Conservation (phyloP, 169 alveolate species). For the Ichthyophthirius multifiliis region DNA sequence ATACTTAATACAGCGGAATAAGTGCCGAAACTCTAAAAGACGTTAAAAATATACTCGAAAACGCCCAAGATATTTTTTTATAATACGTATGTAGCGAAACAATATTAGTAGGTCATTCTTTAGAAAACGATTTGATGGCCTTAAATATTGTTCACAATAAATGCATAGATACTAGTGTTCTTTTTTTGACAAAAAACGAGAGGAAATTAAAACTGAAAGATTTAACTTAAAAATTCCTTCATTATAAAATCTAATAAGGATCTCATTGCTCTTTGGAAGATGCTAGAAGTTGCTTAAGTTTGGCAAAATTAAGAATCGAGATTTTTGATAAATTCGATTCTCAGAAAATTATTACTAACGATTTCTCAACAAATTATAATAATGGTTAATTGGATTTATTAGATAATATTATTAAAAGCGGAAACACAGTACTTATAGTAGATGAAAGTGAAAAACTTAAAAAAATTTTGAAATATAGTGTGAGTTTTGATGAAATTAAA, state of each 20-base stretch:
- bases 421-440: neutral
- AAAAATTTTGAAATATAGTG: neutral
- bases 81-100: neutral
- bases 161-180: constrained; percentile 33
- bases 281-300: constrained; percentile 20
- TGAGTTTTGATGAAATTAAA: neutral
- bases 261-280: constrained; percentile 36
- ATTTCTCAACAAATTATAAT: too few species aligned
- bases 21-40: constrained; percentile 34
- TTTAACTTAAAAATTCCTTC: constrained; percentile 21
- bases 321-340: constrained; percentile 15
- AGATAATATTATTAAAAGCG: neutral
- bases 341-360: neutral
- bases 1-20: constrained; percentile 49
- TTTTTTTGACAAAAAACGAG: constrained; percentile 8
- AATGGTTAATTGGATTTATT: neutral
- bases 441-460: neutral
- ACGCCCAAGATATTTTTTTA: constrained; percentile 17
- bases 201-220: constrained; percentile 28
- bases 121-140: constrained; percentile 38
- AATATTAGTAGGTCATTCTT: constrained; percentile 32
- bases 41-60: constrained; percentile 32
- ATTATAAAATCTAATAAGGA: constrained; percentile 19
- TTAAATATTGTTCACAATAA: constrained; percentile 10
- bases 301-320: constrained; percentile 24